Conservation (phyloP, 768 basidiomycete species). For the Boletus rubescentipes region DNA sequence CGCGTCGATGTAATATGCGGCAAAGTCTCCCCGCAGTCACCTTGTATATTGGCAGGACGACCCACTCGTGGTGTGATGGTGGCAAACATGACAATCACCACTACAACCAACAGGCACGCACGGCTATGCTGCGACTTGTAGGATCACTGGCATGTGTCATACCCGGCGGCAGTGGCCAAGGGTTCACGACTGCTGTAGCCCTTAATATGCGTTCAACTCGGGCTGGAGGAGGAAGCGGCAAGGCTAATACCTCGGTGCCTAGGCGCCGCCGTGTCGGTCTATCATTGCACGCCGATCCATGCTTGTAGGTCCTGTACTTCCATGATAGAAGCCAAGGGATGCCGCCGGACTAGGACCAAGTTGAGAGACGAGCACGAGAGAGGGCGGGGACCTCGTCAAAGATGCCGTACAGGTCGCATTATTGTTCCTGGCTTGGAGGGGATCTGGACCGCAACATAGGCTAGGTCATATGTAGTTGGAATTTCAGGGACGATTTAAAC, state of each 20-base stretch:
- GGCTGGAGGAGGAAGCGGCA: background rate
- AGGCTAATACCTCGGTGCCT: slow-evolving; percentile 12
- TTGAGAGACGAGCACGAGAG: background rate
- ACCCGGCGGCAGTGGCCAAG: too few species aligned
- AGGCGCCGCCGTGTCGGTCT: background rate
- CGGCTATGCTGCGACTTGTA: too few species aligned
- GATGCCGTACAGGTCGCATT: background rate
- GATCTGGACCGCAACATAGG: background rate
- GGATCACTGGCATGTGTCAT: too few species aligned
- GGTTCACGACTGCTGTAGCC: too few species aligned
- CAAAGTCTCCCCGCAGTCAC: slow-evolving; percentile 3
- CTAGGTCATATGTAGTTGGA: background rate
- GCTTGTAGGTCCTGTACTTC: background rate
- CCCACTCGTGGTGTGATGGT: slow-evolving; percentile 1
- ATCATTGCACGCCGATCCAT: background rate
- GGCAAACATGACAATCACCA: background rate
- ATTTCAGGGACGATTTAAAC: background rate
- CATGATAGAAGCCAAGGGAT: background rate
- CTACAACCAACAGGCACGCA: background rate
- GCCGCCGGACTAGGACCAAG: too few species aligned
- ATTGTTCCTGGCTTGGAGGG: background rate
- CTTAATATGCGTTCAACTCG: slow-evolving; percentile 3
- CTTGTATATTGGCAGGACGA: background rate
- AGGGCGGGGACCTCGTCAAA: background rate
- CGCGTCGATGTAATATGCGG: background rate